Evolutionary conservation across 108 stramenopile genomes (phyloP), one percentile per base, ranked within the genome.

Genomic region (Fragilariopsis cylindrus): DNA sequence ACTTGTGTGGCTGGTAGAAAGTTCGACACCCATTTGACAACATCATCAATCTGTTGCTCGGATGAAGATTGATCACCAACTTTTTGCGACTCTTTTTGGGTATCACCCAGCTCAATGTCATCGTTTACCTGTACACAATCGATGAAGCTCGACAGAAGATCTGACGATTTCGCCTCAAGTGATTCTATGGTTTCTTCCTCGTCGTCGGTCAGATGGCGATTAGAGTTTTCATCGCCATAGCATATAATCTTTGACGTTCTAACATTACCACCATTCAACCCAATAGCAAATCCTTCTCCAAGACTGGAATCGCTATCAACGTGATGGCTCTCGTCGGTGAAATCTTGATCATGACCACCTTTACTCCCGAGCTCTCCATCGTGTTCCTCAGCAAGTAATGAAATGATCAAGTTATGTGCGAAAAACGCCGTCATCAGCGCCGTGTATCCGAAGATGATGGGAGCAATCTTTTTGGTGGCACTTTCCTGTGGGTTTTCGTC

Each of bases 361-460:
- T 60, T 15, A 60, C 18, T 60, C 9, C 19, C 1, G 15, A 11
- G 15, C 15, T 53, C 12, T 12, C n/a, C 52, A 11, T 53, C 52
- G 15, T 12, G 52, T 15, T 65, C 65, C 43, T 65, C 13, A 7
- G 65, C 3, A 43, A 47, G 46, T 15, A 65, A 15, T 19, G 65
- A 16, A 48, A 65, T 19, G 39, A 48, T 48, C 39, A 65, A 46
- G 15, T 65, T 65, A 44, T 65, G 65, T 48, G 46, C 45, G 65
- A 65, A 65, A 48, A 65, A 65, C 19, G 43, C 43, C 4, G 65
- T 65, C 65, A 65, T 65, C 65, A 65, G 7, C 65, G 46, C 46
- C 0, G 65, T 8, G 46, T 47, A 65, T 45, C 46, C 15, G 43
- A 65, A 47, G 4, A 46, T 43, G 39, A 65, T 18, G 6, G 65